phyloP scores from a whole-genome alignment of 208 protist genomes.

The Sergeia podlipaevii region DNA sequence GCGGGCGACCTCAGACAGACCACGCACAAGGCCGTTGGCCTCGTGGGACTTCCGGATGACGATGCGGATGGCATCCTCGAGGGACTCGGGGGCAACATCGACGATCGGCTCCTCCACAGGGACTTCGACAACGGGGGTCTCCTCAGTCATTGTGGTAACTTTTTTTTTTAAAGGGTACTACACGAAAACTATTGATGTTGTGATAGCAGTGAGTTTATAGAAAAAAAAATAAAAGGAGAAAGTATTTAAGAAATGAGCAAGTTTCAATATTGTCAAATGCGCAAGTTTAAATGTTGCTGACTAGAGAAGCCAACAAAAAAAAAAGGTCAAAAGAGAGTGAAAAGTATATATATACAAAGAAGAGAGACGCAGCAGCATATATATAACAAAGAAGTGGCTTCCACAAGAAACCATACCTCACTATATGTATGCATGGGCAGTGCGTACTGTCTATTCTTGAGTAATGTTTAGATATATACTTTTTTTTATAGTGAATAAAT shows the following conservation, averaged over 20 bases:
- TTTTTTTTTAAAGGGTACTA: constrained; percentile 11
- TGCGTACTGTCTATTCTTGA: constrained; percentile 3
- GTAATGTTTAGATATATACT: constrained; percentile 7
- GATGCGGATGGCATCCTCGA: constrained; percentile 84
- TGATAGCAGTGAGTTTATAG: not conserved
- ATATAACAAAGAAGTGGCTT: too few species aligned
- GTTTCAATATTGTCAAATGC: too few species aligned
- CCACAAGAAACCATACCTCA: too few species aligned
- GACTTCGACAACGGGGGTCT: constrained; percentile 64
- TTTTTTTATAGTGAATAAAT: constrained; percentile 2
- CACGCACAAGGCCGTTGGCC: constrained; percentile 86
- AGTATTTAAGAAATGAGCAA: too few species aligned
- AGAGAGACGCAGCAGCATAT: not conserved
- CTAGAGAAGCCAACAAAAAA: not conserved
- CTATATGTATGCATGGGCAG: too few species aligned
- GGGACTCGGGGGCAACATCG: constrained; percentile 65
- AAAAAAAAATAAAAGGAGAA: not conserved
- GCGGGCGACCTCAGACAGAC: constrained; percentile 83
- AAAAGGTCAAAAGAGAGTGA: not conserved
- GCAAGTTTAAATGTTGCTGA: too few species aligned
- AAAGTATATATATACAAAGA: not conserved
- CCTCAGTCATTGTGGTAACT: constrained; percentile 74
- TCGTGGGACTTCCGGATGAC: constrained; percentile 85
- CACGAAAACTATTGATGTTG: not conserved
- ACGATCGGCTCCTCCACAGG: constrained; percentile 46